Evolutionary conservation across 345 rosid genomes (phyloP).

Genomic region (Cardamine resedifolia): DNA sequence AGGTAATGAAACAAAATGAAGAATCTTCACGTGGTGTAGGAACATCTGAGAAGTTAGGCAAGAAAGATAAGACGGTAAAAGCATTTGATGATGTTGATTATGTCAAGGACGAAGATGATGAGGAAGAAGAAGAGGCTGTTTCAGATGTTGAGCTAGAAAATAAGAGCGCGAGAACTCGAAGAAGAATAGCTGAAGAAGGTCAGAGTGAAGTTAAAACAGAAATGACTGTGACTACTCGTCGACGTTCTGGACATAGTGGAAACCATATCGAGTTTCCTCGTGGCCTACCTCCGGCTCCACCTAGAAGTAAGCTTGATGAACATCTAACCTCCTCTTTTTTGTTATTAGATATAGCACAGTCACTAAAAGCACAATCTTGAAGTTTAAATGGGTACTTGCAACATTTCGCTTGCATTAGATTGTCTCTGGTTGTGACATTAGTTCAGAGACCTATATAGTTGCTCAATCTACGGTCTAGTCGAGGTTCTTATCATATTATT

Average conservation of each 20-base stretch:
- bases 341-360: neutral
- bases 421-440: neutral
- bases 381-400: neutral
- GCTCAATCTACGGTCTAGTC: neutral
- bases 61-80: constrained; percentile 47
- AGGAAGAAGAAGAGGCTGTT: constrained; percentile 27
- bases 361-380: neutral
- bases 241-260: constrained; percentile 51
- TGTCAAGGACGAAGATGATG: constrained; percentile 59
- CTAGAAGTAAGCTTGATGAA: constrained; percentile 67
- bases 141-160: constrained; percentile 57
- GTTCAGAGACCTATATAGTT: neutral
- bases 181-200: constrained; percentile 57
- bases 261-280: constrained; percentile 72
- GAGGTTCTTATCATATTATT: neutral
- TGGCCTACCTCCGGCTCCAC: constrained; percentile 92
- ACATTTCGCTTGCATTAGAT: neutral
- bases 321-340: neutral
- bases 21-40: constrained; percentile 20
- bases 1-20: constrained; percentile 37
- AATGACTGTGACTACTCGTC: constrained; percentile 79
- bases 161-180: constrained; percentile 48
- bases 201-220: constrained; percentile 47
- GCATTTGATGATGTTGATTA: constrained; percentile 54
- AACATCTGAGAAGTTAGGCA: constrained; percentile 33